A percentile compares a stretch with the other conserved stretches of the same genome.
These are phyloP conservation scores for Ilyonectria destructans DNA, from an alignment of 2,329 filamentous ascomycete genomes.

Conservation along the genomic window DNA sequence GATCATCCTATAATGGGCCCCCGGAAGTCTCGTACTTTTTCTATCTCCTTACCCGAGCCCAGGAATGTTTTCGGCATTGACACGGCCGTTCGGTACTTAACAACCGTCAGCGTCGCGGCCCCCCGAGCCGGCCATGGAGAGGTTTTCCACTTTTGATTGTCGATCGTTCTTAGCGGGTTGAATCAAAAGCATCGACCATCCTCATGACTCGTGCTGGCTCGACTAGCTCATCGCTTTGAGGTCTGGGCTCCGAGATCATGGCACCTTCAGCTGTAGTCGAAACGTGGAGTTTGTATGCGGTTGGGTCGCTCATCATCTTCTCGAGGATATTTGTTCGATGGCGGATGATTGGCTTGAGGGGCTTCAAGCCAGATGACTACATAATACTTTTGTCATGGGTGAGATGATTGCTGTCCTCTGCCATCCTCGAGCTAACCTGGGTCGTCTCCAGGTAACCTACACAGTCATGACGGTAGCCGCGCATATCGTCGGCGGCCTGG, in stretches of 20 bases:
- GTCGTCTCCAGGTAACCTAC: conserved; percentile 22
- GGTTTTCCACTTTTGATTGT: not conserved
- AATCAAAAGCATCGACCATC: not conserved
- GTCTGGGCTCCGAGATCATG: conserved; percentile 7
- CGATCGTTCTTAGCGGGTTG: not conserved
- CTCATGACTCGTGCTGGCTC: not conserved
- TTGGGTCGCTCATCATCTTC: conserved; percentile 35
- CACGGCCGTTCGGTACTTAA: not conserved
- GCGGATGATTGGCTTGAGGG: conserved; percentile 27
- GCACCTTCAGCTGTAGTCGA: conserved; percentile 29
- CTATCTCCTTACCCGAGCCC: not conserved
- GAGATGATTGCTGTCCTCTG: not conserved
- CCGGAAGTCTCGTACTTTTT: not conserved
- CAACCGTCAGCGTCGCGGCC: not conserved
- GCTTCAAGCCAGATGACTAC: conserved; percentile 36
- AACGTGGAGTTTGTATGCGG: conserved; percentile 31
- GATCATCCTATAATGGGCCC: not conserved
- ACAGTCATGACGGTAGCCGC: conserved; percentile 39
- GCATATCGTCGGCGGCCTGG: conserved; percentile 33
- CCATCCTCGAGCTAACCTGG: not conserved
- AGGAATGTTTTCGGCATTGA: not conserved
- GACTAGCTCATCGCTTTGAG: not conserved
- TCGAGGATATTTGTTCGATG: conserved; percentile 29
- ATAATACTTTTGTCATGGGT: conserved; percentile 37
- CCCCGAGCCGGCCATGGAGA: not conserved